These are phyloP conservation scores for Ogataea pilisensis DNA, from an alignment of 805 yeast species.

Conservation along the genomic window DNA sequence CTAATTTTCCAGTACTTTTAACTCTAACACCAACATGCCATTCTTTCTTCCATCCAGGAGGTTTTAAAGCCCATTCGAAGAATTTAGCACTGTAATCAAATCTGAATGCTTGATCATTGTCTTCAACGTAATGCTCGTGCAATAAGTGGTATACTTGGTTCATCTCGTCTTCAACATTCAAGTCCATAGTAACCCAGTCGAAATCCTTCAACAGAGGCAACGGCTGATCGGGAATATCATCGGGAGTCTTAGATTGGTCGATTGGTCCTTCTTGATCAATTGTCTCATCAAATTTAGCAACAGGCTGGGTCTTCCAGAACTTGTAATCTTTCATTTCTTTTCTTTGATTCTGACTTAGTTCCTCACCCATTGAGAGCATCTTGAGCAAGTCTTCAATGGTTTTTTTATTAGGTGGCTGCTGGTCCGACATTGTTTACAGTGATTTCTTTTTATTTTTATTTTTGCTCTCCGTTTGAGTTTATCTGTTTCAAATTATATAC, in stretches of 20 bases:
- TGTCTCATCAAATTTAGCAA: slow-evolving; percentile 67
- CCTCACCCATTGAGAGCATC: slow-evolving; percentile 49
- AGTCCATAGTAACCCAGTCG: slow-evolving; percentile 83
- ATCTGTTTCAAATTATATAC: too few species aligned
- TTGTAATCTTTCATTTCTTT: slow-evolving; percentile 84
- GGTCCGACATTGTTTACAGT: too few species aligned
- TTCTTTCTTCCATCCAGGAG: slow-evolving; percentile 87
- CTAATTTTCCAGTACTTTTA: slow-evolving; percentile 65
- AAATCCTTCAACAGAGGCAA: slow-evolving; percentile 70
- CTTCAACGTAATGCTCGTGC: slow-evolving; percentile 92
- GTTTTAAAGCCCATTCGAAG: slow-evolving; percentile 87
- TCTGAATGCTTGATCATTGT: slow-evolving; percentile 85
- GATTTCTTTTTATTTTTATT: too few species aligned
- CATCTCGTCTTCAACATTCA: slow-evolving; percentile 49
- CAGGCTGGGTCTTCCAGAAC: slow-evolving; percentile 99
- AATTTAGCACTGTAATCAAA: slow-evolving; percentile 83
- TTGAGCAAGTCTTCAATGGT: slow-evolving; percentile 58
- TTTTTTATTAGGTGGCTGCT: too few species aligned
- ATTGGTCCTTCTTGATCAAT: slow-evolving; percentile 77
- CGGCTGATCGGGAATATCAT: slow-evolving; percentile 68
- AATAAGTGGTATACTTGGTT: slow-evolving; percentile 76
- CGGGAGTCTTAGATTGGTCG: slow-evolving; percentile 61
- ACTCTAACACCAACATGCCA: slow-evolving; percentile 96
- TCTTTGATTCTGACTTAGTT: slow-evolving; percentile 52
- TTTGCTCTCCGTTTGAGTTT: too few species aligned